Evolutionary conservation across 306 rosid genomes (phyloP).

Genomic region (Macrotyloma uniflorum): DNA sequence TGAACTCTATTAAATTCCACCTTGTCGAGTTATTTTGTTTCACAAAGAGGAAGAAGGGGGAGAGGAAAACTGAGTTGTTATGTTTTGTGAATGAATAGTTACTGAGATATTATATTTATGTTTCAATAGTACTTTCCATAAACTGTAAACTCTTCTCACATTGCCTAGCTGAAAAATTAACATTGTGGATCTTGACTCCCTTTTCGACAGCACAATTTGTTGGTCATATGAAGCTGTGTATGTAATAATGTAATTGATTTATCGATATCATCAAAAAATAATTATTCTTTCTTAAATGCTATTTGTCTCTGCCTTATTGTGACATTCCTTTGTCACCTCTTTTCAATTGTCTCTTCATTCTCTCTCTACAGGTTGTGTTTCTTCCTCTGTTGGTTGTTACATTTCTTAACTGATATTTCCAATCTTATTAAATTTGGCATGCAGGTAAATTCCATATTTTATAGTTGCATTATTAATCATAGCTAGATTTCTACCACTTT

Average conservation of each 20-base stretch:
- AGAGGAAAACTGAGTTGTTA: not conserved
- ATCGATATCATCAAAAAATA: slow-evolving; percentile 69
- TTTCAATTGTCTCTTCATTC: not conserved
- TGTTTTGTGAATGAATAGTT: not conserved
- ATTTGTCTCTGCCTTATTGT: not conserved
- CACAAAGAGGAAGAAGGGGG: not conserved
- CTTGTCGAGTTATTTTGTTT: not conserved
- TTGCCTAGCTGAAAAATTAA: not conserved
- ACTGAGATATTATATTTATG: not conserved
- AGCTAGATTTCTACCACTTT: too few relatives aligned
- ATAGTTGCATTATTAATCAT: too few relatives aligned
- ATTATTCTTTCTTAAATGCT: not conserved
- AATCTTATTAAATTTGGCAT: too few relatives aligned
- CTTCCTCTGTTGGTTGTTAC: slow-evolving; percentile 79
- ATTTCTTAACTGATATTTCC: slow-evolving; percentile 75
- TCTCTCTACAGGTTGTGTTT: slow-evolving; percentile 69
- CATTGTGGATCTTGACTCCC: slow-evolving; percentile 79
- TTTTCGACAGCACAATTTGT: slow-evolving; percentile 82
- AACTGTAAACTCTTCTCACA: not conserved
- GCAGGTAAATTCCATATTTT: too few relatives aligned
- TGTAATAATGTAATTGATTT: slow-evolving; percentile 73
- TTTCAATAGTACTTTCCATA: too few relatives aligned
- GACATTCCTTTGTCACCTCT: not conserved
- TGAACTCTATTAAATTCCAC: slow-evolving; percentile 54
- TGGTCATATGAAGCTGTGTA: slow-evolving; percentile 82